phyloP scores from a whole-genome alignment of 129 eudicot species.

The carrot (Daucus carota) region DH1_v3.0 NC_030381.2:21453501-21454000 shows the following conservation, averaged over 20 bases:
- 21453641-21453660: constrained; percentile 93
- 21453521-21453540: not conserved
- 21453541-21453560: not conserved
- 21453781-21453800: not conserved
- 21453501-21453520: constrained; percentile 20
- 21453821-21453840: not conserved
- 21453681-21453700: constrained; percentile 58
- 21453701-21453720: constrained; percentile 92
- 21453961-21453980: not conserved
- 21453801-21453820: not conserved
- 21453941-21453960: not conserved
- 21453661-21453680: constrained; percentile 81
- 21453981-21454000: not conserved
- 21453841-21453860: not conserved
- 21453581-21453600: constrained; percentile 91
- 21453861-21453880: not conserved
- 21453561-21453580: constrained; percentile 9
- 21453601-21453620: constrained; percentile 97
- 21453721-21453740: constrained; percentile 74
- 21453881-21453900: not conserved
- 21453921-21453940: not conserved
- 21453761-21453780: constrained; percentile 11
- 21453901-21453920: not conserved
- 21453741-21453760: constrained; percentile 36
- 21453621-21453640: constrained; percentile 90